Evolutionary conservation across 306 rosid species (phyloP), one percentile per base, ranked within the genome.

Genomic region (Corylus avellana): DNA sequence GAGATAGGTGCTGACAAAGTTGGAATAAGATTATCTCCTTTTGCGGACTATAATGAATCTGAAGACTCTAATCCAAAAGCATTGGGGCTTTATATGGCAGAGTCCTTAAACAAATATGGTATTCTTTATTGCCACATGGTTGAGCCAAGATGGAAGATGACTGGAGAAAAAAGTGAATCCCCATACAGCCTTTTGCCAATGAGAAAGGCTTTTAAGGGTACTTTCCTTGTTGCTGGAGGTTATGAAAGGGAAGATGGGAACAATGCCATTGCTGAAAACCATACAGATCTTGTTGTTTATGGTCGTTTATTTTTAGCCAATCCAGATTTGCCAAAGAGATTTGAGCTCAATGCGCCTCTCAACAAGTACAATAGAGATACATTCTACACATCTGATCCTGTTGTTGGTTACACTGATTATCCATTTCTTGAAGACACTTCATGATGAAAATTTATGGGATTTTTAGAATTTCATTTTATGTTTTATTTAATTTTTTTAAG

Each of bases 11-110:
- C n/a, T n/a, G n/a, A n/a, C n/a, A n/a, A n/a, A 85, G 91, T 92
- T 57, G 96, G 93, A 77, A 84, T 92, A 25, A 84, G 89, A 46
- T 51, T 86, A 27, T 89, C 96, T 42, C 96, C 94, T n/a, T 92
- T 87, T 68, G 81, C 89, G 0, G 42, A 86, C 10, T 84, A 77
- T 39, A 17, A 46, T 35, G 93, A 89, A n/a, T 66, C 85, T 4
- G 83, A 20, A 7, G 94, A 91, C 76, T 91, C 96, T 4, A 55
- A 91, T 79, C 93, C 96, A 0, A 6, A 79, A 73, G 81, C 61
- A 12, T 71, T 91, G 47, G 93, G 87, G 3, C 83, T 89, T 25
- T 82, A 85, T 71, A 73, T 86, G 90, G 88, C 5, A 10, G 75
- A 88, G 22, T 56, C 91, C 32, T 79, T 89, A 54, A 86, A 89